Conservation (phyloP, 2,329 filamentous ascomycete species). For the Westerdykella sp. region DNA sequence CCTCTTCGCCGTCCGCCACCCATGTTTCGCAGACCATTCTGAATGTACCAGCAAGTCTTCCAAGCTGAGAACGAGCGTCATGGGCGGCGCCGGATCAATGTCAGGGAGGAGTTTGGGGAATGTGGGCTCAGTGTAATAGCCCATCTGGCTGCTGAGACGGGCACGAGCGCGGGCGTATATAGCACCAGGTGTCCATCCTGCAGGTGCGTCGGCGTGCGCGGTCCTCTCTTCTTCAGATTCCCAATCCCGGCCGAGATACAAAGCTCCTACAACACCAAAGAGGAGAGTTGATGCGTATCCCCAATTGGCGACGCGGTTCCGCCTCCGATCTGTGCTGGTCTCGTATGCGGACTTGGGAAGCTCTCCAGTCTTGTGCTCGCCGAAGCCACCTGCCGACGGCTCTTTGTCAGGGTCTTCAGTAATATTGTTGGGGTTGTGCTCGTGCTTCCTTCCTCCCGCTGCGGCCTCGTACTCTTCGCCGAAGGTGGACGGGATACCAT, state of each 20-base stretch:
- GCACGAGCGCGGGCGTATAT: constrained; percentile 79
- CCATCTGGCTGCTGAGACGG: constrained; percentile 67
- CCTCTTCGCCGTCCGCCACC: constrained; percentile 91
- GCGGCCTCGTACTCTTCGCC: constrained; percentile 61
- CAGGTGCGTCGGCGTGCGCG: constrained; percentile 63
- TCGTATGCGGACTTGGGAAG: constrained; percentile 76
- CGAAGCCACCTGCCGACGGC: constrained; percentile 31
- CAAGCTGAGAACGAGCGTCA: constrained; percentile 85
- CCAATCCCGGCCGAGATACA: constrained; percentile 86
- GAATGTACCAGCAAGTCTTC: constrained; percentile 93
- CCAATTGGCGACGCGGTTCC: constrained; percentile 68
- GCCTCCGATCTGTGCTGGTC: constrained; percentile 80
- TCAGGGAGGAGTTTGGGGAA: constrained; percentile 90
- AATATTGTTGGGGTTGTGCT: constrained; percentile 43
- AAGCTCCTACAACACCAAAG: constrained; percentile 51
- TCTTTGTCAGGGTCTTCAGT: constrained; percentile 49
- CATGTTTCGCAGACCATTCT: constrained; percentile 89
- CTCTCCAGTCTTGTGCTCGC: constrained; percentile 56
- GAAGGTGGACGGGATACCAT: constrained; percentile 88
- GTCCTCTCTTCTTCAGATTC: constrained; percentile 65
- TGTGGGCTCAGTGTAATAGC: constrained; percentile 92
- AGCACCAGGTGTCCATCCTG: constrained; percentile 66
- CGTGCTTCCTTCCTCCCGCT: constrained; percentile 23
- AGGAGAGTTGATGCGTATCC: constrained; percentile 59
- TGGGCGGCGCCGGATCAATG: constrained; percentile 72